Percentiles rank a stretch among this genome's conserved stretches.
phyloP scores from a whole-genome alignment of 140 eudicot species.

The Stevia rebaudiana region DNA sequence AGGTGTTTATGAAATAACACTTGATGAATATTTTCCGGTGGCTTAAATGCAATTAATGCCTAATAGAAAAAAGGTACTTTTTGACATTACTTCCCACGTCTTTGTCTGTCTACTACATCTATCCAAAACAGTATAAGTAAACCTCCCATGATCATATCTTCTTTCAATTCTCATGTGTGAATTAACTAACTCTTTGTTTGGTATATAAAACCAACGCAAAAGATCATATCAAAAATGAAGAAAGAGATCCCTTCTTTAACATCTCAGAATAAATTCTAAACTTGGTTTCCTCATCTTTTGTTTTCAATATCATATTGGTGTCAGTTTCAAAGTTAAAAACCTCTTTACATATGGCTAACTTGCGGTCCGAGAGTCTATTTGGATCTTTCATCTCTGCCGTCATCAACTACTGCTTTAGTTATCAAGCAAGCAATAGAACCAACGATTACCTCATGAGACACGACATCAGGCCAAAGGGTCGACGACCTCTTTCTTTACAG shows the following conservation, averaged over 20 bases:
- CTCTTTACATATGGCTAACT: slow-evolving; percentile 35
- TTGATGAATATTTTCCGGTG: slow-evolving; percentile 26
- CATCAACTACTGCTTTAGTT: slow-evolving; percentile 37
- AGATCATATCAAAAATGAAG: slow-evolving; percentile 27
- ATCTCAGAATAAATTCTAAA: slow-evolving; percentile 41
- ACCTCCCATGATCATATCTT: slow-evolving; percentile 11
- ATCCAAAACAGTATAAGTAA: slow-evolving; percentile 28
- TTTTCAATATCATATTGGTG: background rate
- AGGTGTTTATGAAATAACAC: slow-evolving; percentile 17
- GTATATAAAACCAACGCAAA: slow-evolving; percentile 36
- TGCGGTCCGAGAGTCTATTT: slow-evolving; percentile 38
- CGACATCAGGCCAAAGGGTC: slow-evolving; percentile 59
- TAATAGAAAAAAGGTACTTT: slow-evolving; percentile 27
- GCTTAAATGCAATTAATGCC: slow-evolving; percentile 30
- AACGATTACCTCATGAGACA: slow-evolving; percentile 21
- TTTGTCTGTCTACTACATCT: slow-evolving; percentile 22
- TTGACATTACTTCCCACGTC: slow-evolving; percentile 37
- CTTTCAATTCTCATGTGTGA: slow-evolving; percentile 5
- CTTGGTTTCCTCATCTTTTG: slow-evolving; percentile 20
- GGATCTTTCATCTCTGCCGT: slow-evolving; percentile 42
- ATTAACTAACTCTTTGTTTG: slow-evolving; percentile 25
- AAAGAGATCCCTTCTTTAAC: slow-evolving; percentile 29
- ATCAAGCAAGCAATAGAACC: slow-evolving; percentile 34
- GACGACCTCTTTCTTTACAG: slow-evolving; percentile 90
- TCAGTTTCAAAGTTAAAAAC: background rate